Conservation (phyloP, 2,329 filamentous ascomycete species). For the Plectosphaerella sp. region DNA sequence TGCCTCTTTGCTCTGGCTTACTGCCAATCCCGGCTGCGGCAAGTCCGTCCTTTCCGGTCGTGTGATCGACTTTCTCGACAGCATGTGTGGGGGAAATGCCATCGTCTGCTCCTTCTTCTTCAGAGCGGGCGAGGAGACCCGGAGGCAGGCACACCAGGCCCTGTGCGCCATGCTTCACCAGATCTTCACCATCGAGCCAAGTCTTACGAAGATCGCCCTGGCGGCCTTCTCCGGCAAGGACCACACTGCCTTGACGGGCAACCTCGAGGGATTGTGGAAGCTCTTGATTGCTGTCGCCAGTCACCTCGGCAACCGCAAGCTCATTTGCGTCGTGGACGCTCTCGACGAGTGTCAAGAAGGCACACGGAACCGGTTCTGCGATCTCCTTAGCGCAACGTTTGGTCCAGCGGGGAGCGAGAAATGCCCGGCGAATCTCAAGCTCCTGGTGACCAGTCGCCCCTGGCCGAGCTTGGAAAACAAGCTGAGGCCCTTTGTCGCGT, state of each 20-base stretch:
- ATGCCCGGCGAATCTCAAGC: not conserved
- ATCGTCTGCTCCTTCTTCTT: slow-evolving; percentile 10
- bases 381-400: not conserved
- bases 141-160: not conserved
- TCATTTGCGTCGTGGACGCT: slow-evolving; percentile 5
- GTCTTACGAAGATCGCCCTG: not conserved
- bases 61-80: not conserved
- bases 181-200: not conserved
- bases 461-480: slow-evolving; percentile 1
- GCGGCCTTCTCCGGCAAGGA: not conserved
- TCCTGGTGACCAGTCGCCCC: slow-evolving; percentile 6
- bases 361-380: not conserved
- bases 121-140: slow-evolving; percentile 3
- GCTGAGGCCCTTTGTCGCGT: not conserved
- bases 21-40: slow-evolving; percentile 7
- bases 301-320: not conserved
- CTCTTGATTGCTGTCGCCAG: not conserved
- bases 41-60: slow-evolving; percentile 2
- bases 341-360: slow-evolving; percentile 6
- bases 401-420: not conserved
- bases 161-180: slow-evolving; percentile 6
- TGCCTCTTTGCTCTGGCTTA: not conserved
- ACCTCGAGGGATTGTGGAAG: not conserved
- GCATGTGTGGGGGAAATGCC: not conserved
- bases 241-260: not conserved